These are phyloP conservation scores for Cytidiella melzeri DNA, from an alignment of 768 basidiomycete genomes.

Conservation along the genomic window DNA sequence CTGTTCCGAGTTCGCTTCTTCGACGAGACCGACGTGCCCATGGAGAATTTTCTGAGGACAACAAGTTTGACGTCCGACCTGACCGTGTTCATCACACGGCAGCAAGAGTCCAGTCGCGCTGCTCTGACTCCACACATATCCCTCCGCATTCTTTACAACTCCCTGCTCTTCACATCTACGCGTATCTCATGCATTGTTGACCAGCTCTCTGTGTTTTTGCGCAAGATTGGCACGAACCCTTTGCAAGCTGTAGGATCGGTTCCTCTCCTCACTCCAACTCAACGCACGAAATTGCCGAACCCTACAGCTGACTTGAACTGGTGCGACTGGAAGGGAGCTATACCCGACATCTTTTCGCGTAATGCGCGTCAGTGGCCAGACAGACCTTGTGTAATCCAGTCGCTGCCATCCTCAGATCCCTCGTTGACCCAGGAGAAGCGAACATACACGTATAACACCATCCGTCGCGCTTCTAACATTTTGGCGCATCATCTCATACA, in stretches of 20 bases:
- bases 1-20: slow-evolving; percentile 96
- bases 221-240: slow-evolving; percentile 63
- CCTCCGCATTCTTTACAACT: slow-evolving; percentile 88
- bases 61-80: slow-evolving; percentile 89
- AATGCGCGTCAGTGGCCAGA: slow-evolving; percentile 82
- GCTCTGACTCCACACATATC: slow-evolving; percentile 71
- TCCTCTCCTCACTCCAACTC: slow-evolving; percentile 67
- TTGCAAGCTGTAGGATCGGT: slow-evolving; percentile 70
- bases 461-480: slow-evolving; percentile 81
- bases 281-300: slow-evolving; percentile 68
- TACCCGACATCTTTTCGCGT: slow-evolving; percentile 87
- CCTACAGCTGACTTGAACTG: slow-evolving; percentile 88
- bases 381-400: slow-evolving; percentile 86
- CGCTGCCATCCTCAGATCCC: slow-evolving; percentile 37
- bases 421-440: slow-evolving; percentile 43
- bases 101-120: slow-evolving; percentile 58
- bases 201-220: slow-evolving; percentile 76
- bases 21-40: slow-evolving; percentile 77
- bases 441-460: slow-evolving; percentile 72
- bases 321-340: slow-evolving; percentile 97
- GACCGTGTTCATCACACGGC: slow-evolving; percentile 80
- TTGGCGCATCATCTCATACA: slow-evolving; percentile 86
- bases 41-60: slow-evolving; percentile 66
- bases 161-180: slow-evolving; percentile 77
- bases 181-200: slow-evolving; percentile 78